Conservation (phyloP, 257 asterid genomes). For the Petunia secreta region DNA sequence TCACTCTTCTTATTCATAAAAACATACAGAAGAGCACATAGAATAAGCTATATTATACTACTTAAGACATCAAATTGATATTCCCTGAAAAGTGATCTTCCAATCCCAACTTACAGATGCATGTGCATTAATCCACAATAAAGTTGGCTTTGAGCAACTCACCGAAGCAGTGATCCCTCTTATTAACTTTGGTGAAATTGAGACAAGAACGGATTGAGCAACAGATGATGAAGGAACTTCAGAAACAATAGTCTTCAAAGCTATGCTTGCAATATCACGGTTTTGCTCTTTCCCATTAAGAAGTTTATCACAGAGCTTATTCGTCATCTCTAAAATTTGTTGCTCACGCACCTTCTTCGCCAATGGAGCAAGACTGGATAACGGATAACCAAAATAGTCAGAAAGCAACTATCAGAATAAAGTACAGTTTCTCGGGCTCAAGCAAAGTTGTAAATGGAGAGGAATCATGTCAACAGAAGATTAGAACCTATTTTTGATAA, state of each 20-base stretch:
- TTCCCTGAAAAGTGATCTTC: neutral
- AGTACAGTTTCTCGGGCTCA: constrained; percentile 25
- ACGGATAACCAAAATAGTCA: constrained; percentile 23
- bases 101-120: neutral
- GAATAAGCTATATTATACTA: neutral
- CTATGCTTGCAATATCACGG: constrained; percentile 96
- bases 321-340: constrained; percentile 86
- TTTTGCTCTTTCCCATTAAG: constrained; percentile 92
- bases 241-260: constrained; percentile 92
- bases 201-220: constrained; percentile 74
- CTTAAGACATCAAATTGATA: neutral
- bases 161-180: constrained; percentile 78
- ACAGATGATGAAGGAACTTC: constrained; percentile 85
- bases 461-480: constrained; percentile 10
- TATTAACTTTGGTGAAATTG: constrained; percentile 86
- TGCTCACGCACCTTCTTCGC: constrained; percentile 88
- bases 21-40: neutral
- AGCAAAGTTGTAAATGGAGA: constrained; percentile 16
- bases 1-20: neutral
- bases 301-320: constrained; percentile 92
- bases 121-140: neutral
- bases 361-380: constrained; percentile 74
- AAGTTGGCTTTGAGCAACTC: constrained; percentile 36
- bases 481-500: neutral
- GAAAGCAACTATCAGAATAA: constrained; percentile 26